A percentile compares a stretch with the other conserved stretches of the same genome.
phyloP scores from a whole-genome alignment of 495 filamentous ascomycete species.

The Hypoxylon subgilvum region DNA sequence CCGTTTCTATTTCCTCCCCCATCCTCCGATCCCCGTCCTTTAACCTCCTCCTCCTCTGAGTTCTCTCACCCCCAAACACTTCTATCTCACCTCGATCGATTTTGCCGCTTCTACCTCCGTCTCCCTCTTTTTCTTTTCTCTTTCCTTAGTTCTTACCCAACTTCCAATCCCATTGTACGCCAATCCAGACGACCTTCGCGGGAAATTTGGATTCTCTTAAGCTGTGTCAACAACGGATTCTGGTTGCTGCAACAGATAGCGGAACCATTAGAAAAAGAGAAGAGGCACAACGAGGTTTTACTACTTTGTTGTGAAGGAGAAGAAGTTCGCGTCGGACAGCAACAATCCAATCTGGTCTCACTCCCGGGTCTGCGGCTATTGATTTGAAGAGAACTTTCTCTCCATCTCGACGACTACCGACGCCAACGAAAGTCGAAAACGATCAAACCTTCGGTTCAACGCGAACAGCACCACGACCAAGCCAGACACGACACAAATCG shows the following conservation, averaged over 20 bases:
- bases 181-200: slow-evolving; percentile 29
- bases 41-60: slow-evolving; percentile 39
- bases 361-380: not conserved
- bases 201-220: slow-evolving; percentile 22
- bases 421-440: slow-evolving; percentile 9
- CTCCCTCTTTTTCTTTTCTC: slow-evolving; percentile 37
- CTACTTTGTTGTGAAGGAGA: slow-evolving; percentile 39
- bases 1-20: slow-evolving; percentile 30
- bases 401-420: slow-evolving; percentile 12
- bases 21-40: slow-evolving; percentile 35
- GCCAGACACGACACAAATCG: slow-evolving; percentile 20
- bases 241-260: slow-evolving; percentile 20
- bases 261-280: slow-evolving; percentile 30
- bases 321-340: slow-evolving; percentile 23
- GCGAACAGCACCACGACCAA: slow-evolving; percentile 15
- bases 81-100: slow-evolving; percentile 25
- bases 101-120: slow-evolving; percentile 34
- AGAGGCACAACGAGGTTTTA: slow-evolving; percentile 29
- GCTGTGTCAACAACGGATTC: slow-evolving; percentile 26
- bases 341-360: slow-evolving; percentile 19
- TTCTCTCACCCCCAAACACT: slow-evolving; percentile 16
- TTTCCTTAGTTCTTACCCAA: slow-evolving; percentile 31
- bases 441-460: slow-evolving; percentile 16
- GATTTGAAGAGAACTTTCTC: slow-evolving; percentile 1
- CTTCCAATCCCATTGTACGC: slow-evolving; percentile 32